phyloP scores from a whole-genome alignment of 768 basidiomycete genomes.

The Auricularia sp. region DNA sequence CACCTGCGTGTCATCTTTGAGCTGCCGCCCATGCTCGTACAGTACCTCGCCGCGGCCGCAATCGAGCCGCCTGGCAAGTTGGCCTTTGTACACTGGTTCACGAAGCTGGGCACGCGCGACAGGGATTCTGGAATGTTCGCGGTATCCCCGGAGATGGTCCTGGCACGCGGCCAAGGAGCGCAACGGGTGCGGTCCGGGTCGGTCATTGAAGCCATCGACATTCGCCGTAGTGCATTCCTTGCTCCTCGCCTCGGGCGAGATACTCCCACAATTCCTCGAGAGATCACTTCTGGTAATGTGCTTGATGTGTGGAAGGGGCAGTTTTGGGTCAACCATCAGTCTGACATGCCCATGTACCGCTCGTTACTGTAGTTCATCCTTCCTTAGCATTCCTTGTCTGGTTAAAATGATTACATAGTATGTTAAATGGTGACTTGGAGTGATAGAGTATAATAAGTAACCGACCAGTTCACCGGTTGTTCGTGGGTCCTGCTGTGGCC shows the following conservation, averaged over 20 bases:
- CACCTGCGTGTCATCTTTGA: background rate
- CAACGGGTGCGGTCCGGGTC: background rate
- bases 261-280: background rate
- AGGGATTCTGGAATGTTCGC: background rate
- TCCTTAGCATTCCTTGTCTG: too few species aligned
- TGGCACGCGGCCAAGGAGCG: background rate
- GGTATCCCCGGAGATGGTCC: background rate
- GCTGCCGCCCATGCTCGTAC: background rate
- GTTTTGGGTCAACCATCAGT: too few species aligned
- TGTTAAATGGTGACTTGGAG: too few species aligned
- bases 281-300: too few species aligned
- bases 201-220: background rate
- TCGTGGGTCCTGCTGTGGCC: too few species aligned
- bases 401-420: too few species aligned
- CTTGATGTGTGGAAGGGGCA: too few species aligned
- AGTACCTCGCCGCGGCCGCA: background rate
- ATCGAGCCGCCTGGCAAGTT: background rate
- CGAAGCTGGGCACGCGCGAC: background rate
- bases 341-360: too few species aligned
- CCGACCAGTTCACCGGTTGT: too few species aligned
- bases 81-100: background rate
- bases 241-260: background rate
- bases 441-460: too few species aligned
- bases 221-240: background rate
- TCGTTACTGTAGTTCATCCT: too few species aligned